phyloP scores from a whole-genome alignment of 2,329 filamentous ascomycete species.

The Microsporum canis region DNA sequence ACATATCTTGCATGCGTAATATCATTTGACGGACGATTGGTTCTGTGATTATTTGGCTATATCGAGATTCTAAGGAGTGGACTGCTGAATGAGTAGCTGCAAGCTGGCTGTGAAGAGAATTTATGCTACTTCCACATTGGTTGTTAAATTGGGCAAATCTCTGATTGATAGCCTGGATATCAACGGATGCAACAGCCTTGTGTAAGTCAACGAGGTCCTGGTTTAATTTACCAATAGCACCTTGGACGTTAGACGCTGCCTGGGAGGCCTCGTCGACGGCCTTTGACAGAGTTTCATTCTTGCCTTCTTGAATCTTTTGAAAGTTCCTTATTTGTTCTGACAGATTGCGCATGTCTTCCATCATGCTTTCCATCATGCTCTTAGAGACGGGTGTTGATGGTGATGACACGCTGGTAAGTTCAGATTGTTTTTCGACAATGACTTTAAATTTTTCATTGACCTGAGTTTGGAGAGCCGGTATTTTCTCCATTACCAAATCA shows the following conservation, averaged over 20 bases:
- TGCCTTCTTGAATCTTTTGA: not conserved
- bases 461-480: not conserved
- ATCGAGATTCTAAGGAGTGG: constrained; percentile 38
- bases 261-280: not conserved
- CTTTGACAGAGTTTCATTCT: not conserved
- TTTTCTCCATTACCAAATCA: not conserved
- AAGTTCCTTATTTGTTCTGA: not conserved
- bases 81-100: constrained; percentile 12
- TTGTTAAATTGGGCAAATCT: not conserved
- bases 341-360: not conserved
- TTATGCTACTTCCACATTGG: not conserved
- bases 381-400: not conserved
- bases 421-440: not conserved
- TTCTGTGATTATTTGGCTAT: constrained; percentile 38
- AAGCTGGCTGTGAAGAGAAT: not conserved
- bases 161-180: not conserved
- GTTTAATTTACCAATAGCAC: not conserved
- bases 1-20: constrained; percentile 26
- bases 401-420: not conserved
- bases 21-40: constrained; percentile 27
- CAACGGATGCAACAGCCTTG: not conserved
- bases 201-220: not conserved
- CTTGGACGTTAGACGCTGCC: not conserved
- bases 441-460: not conserved
- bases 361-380: not conserved